Percentiles rank a stretch among this genome's conserved stretches.
These are phyloP conservation scores for Prinsepia uniflora DNA, from an alignment of 306 rosid genomes.

Conservation along the genomic window DNA sequence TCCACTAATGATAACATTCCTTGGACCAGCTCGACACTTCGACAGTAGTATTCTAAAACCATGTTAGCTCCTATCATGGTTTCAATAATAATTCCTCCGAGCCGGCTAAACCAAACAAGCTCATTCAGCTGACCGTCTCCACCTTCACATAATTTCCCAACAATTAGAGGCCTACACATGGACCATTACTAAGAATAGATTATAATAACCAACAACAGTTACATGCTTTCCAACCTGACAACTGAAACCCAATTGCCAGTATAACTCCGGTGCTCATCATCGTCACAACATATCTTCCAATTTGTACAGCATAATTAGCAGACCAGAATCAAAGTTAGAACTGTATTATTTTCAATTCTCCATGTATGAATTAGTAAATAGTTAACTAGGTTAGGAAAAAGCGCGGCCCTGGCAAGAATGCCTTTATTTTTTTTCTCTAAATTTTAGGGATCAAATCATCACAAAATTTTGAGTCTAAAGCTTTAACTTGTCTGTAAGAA, in stretches of 20 bases:
- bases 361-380: no score
- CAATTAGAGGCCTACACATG: slow-evolving; percentile 4
- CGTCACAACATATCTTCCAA: slow-evolving; percentile 92
- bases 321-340: background rate
- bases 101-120: slow-evolving; percentile 88
- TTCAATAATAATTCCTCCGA: slow-evolving; percentile 92
- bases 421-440: background rate
- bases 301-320: slow-evolving; percentile 45
- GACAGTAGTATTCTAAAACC: slow-evolving; percentile 87
- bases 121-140: slow-evolving; percentile 79
- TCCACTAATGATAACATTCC: slow-evolving; percentile 87
- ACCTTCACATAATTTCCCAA: slow-evolving; percentile 42
- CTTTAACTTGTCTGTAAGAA: background rate
- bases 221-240: slow-evolving; percentile 64
- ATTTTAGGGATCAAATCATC: background rate
- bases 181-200: slow-evolving; percentile 5
- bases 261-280: slow-evolving; percentile 97
- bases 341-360: background rate
- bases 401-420: no score
- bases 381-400: no score
- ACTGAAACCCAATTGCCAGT: slow-evolving; percentile 76
- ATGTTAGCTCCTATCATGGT: slow-evolving; percentile 91
- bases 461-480: background rate
- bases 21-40: slow-evolving; percentile 92
- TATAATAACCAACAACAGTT: slow-evolving; percentile 3